Base-by-base conservation (phyloP, 1,284 basidiomycete species). In the Sanghuangporus sanghuang region DNA sequence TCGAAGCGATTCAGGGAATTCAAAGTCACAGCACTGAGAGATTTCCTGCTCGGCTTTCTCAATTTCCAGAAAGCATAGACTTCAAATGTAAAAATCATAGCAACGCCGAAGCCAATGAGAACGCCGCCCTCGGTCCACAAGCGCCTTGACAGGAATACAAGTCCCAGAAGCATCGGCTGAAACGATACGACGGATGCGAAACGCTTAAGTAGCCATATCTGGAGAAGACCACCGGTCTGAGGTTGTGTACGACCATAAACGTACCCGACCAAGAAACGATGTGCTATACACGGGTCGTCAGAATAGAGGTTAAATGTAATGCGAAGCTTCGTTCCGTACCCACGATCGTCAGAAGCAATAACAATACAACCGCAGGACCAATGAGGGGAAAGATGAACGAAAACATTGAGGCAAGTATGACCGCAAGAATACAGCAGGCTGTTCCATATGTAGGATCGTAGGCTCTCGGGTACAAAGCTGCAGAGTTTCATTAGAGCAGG, bases 331-430 rank as follows among this genome's bases (percentile, higher is more conserved):
- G 52, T 16, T 35, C 73, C 83, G 67, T 71, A 87, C 87, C 89
- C 67, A 92, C 78, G 62, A 92, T 77, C 2, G 85, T 85, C 18
- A 93, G 77, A 63, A 89, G 78, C 2, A 93, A 72, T 60, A 93
- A 74, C 39, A 92, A 62, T 27, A 85, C 77, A 48, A 87, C 85
- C 59, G 89, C 86, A 46, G 90, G 86, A 0, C 84, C 85, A 64
- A 94, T 83, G 52, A 93, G 75, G 1, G 92, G 92, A 72, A 92
- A 92, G 54, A 93, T 84, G 59, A 92, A 72, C 59, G 82, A 79
- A 75, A 86, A 93, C 46, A 79, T 85, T 49, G 85, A 87, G 58
- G 88, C 85, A 74, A 92, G 87, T 49, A 89, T 77, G 64, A 92
- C 78, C 38, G 83, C 89, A 55, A 91, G 76, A 50, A 90, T 77